Evolutionary conservation across 2,329 filamentous ascomycete species (phyloP), one percentile per base, ranked within the genome.

Genomic region (Didymella segeticola): DNA sequence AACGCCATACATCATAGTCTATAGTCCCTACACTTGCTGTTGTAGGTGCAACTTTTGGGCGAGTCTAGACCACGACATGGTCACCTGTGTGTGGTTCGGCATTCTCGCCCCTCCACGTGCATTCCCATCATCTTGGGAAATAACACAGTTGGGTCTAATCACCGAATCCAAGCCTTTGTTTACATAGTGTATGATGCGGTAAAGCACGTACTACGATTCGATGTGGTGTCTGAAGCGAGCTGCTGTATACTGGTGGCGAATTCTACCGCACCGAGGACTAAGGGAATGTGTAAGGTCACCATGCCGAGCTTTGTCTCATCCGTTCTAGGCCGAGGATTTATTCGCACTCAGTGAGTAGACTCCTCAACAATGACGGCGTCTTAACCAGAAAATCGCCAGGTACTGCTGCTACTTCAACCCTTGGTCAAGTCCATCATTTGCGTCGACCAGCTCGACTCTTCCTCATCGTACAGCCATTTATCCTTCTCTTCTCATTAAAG

Each of bases 401-500:
- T 19, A 10, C 22, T 45, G 26, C 22, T 31, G 22, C 27, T 45
- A 54, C 19, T 36, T 43, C 5, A 54, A 48, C 6, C 12, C 14
- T 33, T n/a, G 14, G 42, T 9, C 5, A 14, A 20, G 20, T 42
- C 27, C 36, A 34, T 52, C 34, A 26, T 45, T 41, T 52, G 36
- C 54, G 53, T 47, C 41, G 56, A 47, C 45, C 48, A 50, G 33
- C 49, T 60, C 57, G 58, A 58, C 52, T 61, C 29, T 47, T 48
- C 30, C 36, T 58, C 43, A 43, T 29, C 53, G 37, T 53, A 33
- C 31, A 47, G 47, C 34, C 50, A 50, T 57, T 64, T 55, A 45
- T 56, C 36, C 43, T 50, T 38, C 54, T n/a, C 43, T 26, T 50
- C 53, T 57, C 53, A 57, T 61, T 56, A 47, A 55, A 58, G 59